Base-by-base conservation (phyloP, 2,329 filamentous ascomycete species). In the Colletotrichum cereale region DNA sequence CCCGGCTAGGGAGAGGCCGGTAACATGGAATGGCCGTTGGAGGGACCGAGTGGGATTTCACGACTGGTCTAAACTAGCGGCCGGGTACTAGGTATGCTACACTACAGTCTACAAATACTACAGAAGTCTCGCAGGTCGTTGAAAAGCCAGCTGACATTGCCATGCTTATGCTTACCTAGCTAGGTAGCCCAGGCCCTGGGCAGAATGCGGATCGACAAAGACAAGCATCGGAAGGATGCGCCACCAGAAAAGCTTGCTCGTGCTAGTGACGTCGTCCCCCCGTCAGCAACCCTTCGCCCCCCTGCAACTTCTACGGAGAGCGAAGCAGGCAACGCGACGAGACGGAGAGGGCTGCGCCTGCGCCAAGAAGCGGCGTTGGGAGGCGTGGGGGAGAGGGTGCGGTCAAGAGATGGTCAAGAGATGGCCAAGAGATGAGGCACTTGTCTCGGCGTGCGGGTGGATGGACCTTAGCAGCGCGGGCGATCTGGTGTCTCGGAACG, bases 351-450 rank as follows among this genome's bases (percentile, higher is more conserved):
- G 48, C 48, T 47, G 62, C 57, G 67, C 56, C 34, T 58, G 52
- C 38, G 69, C 69, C 65, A 70, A 66, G 69, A 21, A 38, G 34
- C 36, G 40, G 12, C 47, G 44, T n/a, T n/a, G 38, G 18, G 21
- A 47, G 52, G 48, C 53, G 18, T 21, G 40, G 40, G 18, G 40
- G 40, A 7, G 10, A 68, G 62, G 68, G 66, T 21, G n/a, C 24
- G 57, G 58, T 50, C 18, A 50, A 62, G 42, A 64, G 61, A 71
- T 66, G 57, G 58, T 50, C 18, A 50, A 62, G 42, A 64, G 61
- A 71, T 66, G 66, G 66, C 69, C 69, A 72, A 72, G 69, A 72
- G 69, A 69, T 69, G 58, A 69, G 58, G 65, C 57, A 56, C 57
- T 50, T 70, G 56, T 31, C 67, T 67, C 64, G 65, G 68, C 65